Base-by-base conservation (phyloP, 1,284 basidiomycete genomes). In the Leccinum solheimii region DNA sequence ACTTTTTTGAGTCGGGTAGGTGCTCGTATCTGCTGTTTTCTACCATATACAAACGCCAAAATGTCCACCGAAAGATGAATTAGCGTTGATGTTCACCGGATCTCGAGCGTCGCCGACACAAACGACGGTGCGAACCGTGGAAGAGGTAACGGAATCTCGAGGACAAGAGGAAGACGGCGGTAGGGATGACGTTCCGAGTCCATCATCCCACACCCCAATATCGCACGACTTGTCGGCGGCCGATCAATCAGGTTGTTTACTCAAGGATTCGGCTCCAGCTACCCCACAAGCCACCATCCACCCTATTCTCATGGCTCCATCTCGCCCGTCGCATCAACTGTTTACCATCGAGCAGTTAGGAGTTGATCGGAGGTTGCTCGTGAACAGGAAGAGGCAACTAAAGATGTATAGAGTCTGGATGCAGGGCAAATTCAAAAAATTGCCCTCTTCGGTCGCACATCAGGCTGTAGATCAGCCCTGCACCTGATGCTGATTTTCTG, bases 391-490 rank as follows among this genome's bases (percentile, higher is more conserved):
- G 76, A 81, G 93, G 60, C 90, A 95, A 77, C 78, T 96, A 58
- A 95, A 96, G 77, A 98, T 98, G 95, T 97, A 96, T 75, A 81
- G 95, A 51, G 92, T 95, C 4, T 97, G 94, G 94, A 88, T 96
- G 86, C 94, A 97, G 76, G 92, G 87, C 3, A 92, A 91, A 74
- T 95, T 95, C 69, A 71, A 57, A 64, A 70, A 63, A 56, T 11
- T 56, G 23, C 19, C 38, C 16, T 40, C 62, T 0, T 9, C 27
- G 5, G 23, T 23, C 14, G 21, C 7, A 23, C 21, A 49, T 23
- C 21, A 49, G 21, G 14, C 48, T 13, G 8, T 49, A 23, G 48
- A 49, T 13, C 21, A 49, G 3, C 48, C 48, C 48, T 49, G 13
- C 6, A 49, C n/a, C 5, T 14, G 13, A 14, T 26, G 26, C 9